Conservation (phyloP, 1,284 basidiomycete species). For the Tremellales sp. region DNA sequence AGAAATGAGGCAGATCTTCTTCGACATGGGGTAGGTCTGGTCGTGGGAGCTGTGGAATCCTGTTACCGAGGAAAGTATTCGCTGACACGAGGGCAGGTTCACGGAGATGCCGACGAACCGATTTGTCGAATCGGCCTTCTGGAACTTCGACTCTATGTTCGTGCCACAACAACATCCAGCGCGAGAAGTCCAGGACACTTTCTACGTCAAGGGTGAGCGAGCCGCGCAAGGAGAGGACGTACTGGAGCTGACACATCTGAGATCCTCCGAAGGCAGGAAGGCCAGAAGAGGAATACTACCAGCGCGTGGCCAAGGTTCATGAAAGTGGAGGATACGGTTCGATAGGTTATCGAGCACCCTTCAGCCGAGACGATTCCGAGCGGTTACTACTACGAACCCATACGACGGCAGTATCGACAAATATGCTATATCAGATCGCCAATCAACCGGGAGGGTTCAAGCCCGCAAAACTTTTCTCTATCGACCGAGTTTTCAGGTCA, state of each 20-base stretch:
- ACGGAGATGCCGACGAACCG: constrained; percentile 98
- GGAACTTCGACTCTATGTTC: constrained; percentile 98
- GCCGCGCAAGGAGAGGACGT: background rate
- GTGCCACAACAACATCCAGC: constrained; percentile 99
- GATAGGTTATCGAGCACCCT: constrained; percentile 96
- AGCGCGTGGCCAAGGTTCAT: constrained; percentile 82
- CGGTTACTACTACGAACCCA: constrained; percentile 94
- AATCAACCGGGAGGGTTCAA: constrained; percentile 73
- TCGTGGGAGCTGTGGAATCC: background rate
- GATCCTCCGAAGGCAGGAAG: constrained; percentile 76
- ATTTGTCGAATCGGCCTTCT: constrained; percentile 98
- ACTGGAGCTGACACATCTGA: constrained; percentile 34
- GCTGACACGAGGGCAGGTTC: constrained; percentile 58
- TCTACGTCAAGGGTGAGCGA: constrained; percentile 82
- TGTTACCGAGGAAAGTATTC: background rate
- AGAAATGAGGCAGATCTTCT: constrained; percentile 96
- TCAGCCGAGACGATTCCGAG: constrained; percentile 83
- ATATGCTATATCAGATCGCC: constrained; percentile 92
- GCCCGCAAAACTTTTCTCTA: constrained; percentile 95
- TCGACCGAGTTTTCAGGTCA: constrained; percentile 85
- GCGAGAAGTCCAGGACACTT: constrained; percentile 96
- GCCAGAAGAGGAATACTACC: constrained; percentile 82
- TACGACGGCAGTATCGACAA: constrained; percentile 91
- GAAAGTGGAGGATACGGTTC: constrained; percentile 90
- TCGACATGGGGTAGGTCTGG: constrained; percentile 90